Conservation (phyloP, 306 rosid genomes). For the Dryas alaskensis region DNA sequence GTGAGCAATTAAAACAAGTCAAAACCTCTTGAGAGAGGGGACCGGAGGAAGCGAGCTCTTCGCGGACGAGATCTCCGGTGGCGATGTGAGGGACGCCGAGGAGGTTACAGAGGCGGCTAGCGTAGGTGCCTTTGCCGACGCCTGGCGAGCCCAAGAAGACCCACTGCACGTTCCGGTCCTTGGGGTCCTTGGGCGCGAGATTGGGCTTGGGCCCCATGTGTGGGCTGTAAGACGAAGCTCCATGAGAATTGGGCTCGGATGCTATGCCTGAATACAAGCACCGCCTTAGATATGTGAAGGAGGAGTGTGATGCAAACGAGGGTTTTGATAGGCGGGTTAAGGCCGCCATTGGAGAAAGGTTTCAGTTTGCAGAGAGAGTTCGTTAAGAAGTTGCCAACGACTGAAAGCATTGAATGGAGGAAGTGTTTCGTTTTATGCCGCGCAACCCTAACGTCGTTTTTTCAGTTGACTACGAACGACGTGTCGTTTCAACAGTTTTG, state of each 20-base stretch:
- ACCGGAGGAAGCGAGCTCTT: slow-evolving; percentile 77
- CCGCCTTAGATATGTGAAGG: slow-evolving; percentile 30
- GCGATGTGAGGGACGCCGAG: slow-evolving; percentile 84
- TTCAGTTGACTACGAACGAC: neutral
- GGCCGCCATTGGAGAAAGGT: slow-evolving; percentile 61
- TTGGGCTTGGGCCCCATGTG: slow-evolving; percentile 29
- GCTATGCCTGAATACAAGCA: slow-evolving; percentile 36
- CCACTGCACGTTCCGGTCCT: slow-evolving; percentile 71
- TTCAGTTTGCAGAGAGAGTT: slow-evolving; percentile 11
- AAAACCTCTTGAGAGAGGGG: slow-evolving; percentile 67
- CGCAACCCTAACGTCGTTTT: slow-evolving; percentile 13
- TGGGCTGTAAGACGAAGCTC: slow-evolving; percentile 27
- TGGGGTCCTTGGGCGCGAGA: slow-evolving; percentile 38
- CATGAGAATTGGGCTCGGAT: slow-evolving; percentile 32
- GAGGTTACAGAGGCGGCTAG: slow-evolving; percentile 78
- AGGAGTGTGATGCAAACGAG: slow-evolving; percentile 20
- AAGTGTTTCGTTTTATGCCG: neutral
- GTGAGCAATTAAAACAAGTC: neutral
- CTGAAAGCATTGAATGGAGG: neutral
- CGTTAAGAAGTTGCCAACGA: neutral
- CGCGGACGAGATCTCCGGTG: slow-evolving; percentile 93
- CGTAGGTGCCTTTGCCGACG: slow-evolving; percentile 92
- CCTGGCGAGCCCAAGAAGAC: slow-evolving; percentile 89
- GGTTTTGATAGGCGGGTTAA: slow-evolving; percentile 59
- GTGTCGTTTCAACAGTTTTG: neutral